phyloP scores from a whole-genome alignment of 2,329 filamentous ascomycete genomes.

The Sclerotiophoma versabilis region DNA sequence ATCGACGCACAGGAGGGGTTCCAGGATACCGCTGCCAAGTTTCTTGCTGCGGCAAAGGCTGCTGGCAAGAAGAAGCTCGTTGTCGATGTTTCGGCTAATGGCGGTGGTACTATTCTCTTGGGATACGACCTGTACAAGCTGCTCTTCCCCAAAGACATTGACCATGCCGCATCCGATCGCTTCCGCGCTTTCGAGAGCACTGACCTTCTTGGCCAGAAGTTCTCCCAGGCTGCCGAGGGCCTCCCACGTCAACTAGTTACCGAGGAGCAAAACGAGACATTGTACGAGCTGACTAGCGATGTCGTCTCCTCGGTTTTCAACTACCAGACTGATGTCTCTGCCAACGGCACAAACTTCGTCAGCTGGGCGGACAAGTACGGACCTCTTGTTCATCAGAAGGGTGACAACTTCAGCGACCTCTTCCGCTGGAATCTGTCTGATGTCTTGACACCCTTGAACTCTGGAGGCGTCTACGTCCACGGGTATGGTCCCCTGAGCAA shows the following conservation, averaged over 20 bases:
- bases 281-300: constrained; percentile 34
- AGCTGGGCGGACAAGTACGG: constrained; percentile 58
- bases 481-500: constrained; percentile 48
- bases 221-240: constrained; percentile 42
- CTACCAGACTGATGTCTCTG: constrained; percentile 55
- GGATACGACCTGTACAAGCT: constrained; percentile 69
- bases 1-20: constrained; percentile 45
- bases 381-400: constrained; percentile 47
- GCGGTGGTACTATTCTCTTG: constrained; percentile 65
- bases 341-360: constrained; percentile 59
- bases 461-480: constrained; percentile 44
- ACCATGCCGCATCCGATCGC: constrained; percentile 59
- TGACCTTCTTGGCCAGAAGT: constrained; percentile 53
- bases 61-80: constrained; percentile 67
- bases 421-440: constrained; percentile 61
- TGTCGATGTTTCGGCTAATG: constrained; percentile 65
- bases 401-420: constrained; percentile 64
- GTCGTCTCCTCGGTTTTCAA: constrained; percentile 55
- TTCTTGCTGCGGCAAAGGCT: constrained; percentile 54
- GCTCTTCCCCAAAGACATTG: constrained; percentile 59
- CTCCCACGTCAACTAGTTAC: constrained; percentile 42
- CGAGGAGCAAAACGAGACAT: constrained; percentile 47
- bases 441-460: constrained; percentile 46
- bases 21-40: constrained; percentile 51
- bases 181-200: constrained; percentile 60